A percentile compares a stretch with the other conserved stretches of the same genome.
phyloP scores from a whole-genome alignment of 148 eudicot species.

The Tetragonia tetragonoides region DNA sequence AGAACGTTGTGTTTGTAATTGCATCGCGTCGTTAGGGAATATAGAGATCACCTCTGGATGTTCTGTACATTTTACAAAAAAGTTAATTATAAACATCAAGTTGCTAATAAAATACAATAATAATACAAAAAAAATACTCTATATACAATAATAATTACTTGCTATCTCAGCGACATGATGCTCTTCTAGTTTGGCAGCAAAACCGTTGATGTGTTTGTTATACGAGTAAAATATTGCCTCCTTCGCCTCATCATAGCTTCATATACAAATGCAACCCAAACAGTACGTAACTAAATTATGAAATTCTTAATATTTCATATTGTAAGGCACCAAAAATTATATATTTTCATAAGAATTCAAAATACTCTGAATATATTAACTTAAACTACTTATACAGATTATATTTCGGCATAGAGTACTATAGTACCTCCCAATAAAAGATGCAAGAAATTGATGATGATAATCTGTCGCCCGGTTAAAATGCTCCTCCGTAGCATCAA shows the following conservation, averaged over 20 bases:
- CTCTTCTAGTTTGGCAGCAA: constrained; percentile 59
- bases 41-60: constrained; percentile 60
- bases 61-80: constrained; percentile 25
- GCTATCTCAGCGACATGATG: constrained; percentile 51
- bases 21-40: constrained; percentile 38
- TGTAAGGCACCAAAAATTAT: neutral
- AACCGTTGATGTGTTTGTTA: constrained; percentile 53
- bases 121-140: neutral
- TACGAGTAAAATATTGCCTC: constrained; percentile 64
- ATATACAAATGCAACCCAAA: neutral
- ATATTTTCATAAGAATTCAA: neutral
- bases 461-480: constrained; percentile 30
- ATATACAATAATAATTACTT: constrained; percentile 29
- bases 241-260: constrained; percentile 47
- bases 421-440: constrained; percentile 55
- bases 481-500: constrained; percentile 28
- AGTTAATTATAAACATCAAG: too few relatives aligned
- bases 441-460: constrained; percentile 53
- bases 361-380: too few relatives aligned
- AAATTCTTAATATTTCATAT: neutral
- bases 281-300: neutral
- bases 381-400: too few relatives aligned
- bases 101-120: too few relatives aligned
- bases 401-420: too few relatives aligned
- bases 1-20: constrained; percentile 64